Evolutionary conservation across 129 eudicot genomes (phyloP), one percentile per base, ranked within the genome.

Genomic region (Escallonia herrerae): DNA sequence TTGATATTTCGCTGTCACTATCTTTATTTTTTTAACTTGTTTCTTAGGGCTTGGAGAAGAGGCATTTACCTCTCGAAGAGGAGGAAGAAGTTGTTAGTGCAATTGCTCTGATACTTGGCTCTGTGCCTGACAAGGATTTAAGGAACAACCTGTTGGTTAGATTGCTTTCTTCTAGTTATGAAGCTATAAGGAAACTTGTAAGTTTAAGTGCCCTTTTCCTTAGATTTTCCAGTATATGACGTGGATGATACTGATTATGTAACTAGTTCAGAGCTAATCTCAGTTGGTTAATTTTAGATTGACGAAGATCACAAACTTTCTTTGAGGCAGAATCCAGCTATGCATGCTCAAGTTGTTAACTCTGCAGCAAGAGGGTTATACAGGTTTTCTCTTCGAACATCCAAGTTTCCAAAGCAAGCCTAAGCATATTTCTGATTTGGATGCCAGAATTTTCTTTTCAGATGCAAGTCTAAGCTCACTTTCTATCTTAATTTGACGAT

Each of bases 21-120:
- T 58, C 13, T 22, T 48, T 4, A 15, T 15, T 13, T 66, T 15
- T 57, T 52, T 41, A 7, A 22, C 33, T 22, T 15, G 63, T 66
- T 55, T 49, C 52, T 37, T 71, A 91, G 98, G 89, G 86, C 63
- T 71, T 93, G 84, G 96, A 88, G 64, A 82, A 78, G 74, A 74
- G 76, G 56, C 84, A 74, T 52, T 79, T 93, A 64, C 65, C 95
- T 52, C 67, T 81, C 65, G 89, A 88, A 71, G 96, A 88, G 15
- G 96, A 93, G 78, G 96, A 85, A 71, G 96, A 85, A 81, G 82
- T 93, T 65, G 78, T 88, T 61, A 80, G 80, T 80, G 96, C 95
- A 64, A 81, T 87, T 71, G 76, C 91, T 50, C 54, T 81, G 56
- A 77, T 81, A 69, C 75, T 93, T 77, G 91, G 84, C 47, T 72